A percentile compares a stretch with the other conserved stretches of the same genome.
phyloP scores from a whole-genome alignment of 768 basidiomycete genomes.

The Tephrocybe sp. region DNA sequence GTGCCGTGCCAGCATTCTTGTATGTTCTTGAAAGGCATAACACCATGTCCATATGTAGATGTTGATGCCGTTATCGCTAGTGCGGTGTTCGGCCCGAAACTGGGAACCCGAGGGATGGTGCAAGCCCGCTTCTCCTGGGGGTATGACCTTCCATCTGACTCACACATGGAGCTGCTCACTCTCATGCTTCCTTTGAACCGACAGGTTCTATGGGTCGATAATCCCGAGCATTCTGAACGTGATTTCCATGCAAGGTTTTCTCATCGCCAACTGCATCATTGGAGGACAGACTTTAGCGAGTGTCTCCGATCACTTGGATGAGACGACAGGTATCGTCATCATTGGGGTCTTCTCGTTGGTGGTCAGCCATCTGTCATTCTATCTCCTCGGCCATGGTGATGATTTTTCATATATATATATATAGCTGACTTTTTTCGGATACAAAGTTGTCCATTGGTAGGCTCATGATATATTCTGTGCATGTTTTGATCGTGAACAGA shows the following conservation, averaged over 20 bases:
- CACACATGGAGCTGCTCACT: not conserved
- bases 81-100: constrained; percentile 73
- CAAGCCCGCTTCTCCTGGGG: constrained; percentile 44
- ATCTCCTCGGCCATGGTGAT: not conserved
- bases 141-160: constrained; percentile 18
- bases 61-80: constrained; percentile 19
- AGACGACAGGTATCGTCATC: constrained; percentile 40
- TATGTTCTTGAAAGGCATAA: constrained; percentile 25
- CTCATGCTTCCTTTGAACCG: not conserved
- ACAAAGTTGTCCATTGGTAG: constrained; percentile 62
- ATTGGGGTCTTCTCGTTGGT: constrained; percentile 36
- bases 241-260: constrained; percentile 60
- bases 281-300: constrained; percentile 68
- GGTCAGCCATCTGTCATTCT: constrained; percentile 22
- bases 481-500: too few species aligned
- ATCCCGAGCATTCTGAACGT: constrained; percentile 58
- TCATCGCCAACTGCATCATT: constrained; percentile 66
- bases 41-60: not conserved
- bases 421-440: constrained; percentile 63
- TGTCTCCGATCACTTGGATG: constrained; percentile 40
- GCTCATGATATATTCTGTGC: too few species aligned
- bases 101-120: constrained; percentile 83
- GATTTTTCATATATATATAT: not conserved
- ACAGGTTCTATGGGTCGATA: constrained; percentile 56
- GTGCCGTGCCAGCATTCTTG: constrained; percentile 60